Percentiles rank a stretch among this genome's conserved stretches.
These are phyloP conservation scores for Syzygium grande DNA, from an alignment of 345 rosid species.

Conservation along the genomic window DNA sequence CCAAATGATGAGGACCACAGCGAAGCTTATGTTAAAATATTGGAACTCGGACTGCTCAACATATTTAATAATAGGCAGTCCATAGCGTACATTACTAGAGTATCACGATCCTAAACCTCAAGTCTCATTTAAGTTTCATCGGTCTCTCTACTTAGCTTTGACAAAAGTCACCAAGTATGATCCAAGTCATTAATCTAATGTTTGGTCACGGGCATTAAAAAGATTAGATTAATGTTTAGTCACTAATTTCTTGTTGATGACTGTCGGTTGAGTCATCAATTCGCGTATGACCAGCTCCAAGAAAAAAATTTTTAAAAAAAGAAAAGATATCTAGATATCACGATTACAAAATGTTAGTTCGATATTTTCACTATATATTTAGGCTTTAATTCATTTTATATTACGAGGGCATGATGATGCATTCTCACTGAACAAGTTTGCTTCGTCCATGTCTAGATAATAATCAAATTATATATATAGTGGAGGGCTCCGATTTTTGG, in stretches of 20 bases:
- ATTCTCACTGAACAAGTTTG: background rate
- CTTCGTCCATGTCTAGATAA: background rate
- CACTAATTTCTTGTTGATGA: background rate
- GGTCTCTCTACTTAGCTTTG: background rate
- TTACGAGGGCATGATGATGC: background rate
- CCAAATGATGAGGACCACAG: background rate
- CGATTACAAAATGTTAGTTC: background rate
- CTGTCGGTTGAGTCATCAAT: background rate
- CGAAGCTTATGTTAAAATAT: background rate
- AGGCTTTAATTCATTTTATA: background rate
- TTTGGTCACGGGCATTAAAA: background rate
- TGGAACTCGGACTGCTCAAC: background rate
- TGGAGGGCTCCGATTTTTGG: background rate
- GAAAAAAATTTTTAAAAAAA: background rate
- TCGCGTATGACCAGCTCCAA: background rate
- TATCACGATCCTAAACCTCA: background rate
- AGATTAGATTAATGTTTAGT: too few relatives aligned
- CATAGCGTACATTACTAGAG: background rate
- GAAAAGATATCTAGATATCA: background rate
- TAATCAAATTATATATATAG: background rate
- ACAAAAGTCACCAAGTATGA: background rate
- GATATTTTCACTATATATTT: background rate
- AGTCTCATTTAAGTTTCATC: background rate
- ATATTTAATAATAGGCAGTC: background rate
- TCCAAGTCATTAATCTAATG: background rate